Percentiles rank a stretch among this genome's conserved stretches.
These are phyloP conservation scores for Aspergillus proliferans DNA, from an alignment of 2,329 filamentous ascomycete genomes.

Conservation along the genomic window DNA sequence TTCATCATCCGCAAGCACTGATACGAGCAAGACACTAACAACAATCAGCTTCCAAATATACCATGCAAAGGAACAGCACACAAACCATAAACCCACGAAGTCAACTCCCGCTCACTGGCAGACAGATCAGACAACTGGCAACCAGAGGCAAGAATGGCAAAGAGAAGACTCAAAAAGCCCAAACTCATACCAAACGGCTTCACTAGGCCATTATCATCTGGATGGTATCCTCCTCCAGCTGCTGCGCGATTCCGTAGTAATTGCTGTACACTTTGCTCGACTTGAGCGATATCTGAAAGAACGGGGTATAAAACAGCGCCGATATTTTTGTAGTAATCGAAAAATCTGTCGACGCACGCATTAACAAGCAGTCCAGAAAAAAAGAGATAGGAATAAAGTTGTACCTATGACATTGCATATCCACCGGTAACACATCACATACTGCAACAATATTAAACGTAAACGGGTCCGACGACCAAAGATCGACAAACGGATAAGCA, in stretches of 20 bases:
- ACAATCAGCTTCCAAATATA: not conserved
- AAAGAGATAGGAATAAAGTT: constrained; percentile 14
- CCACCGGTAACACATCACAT: constrained; percentile 50
- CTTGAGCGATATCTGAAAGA: constrained; percentile 45
- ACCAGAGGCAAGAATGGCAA: constrained; percentile 56
- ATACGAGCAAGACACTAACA: constrained; percentile 55
- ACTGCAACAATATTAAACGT: constrained; percentile 50
- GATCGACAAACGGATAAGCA: constrained; percentile 56
- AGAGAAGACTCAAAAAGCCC: constrained; percentile 55
- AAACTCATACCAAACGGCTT: constrained; percentile 53
- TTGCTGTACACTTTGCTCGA: constrained; percentile 46
- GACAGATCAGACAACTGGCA: constrained; percentile 54
- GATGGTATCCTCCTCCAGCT: constrained; percentile 35
- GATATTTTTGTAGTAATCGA: constrained; percentile 50
- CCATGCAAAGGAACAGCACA: constrained; percentile 3
- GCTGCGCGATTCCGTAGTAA: constrained; percentile 48
- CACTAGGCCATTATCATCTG: constrained; percentile 43
- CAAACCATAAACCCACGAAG: constrained; percentile 57
- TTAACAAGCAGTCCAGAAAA: constrained; percentile 4
- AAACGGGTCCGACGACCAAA: constrained; percentile 56
- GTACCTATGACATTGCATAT: constrained; percentile 41
- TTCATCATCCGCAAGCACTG: constrained; percentile 60
- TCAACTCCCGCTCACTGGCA: constrained; percentile 54
- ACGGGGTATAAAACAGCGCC: constrained; percentile 54
- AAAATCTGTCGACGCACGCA: constrained; percentile 33